Base-by-base conservation (phyloP, 495 filamentous ascomycete genomes). In the Podospora appendiculata region DNA sequence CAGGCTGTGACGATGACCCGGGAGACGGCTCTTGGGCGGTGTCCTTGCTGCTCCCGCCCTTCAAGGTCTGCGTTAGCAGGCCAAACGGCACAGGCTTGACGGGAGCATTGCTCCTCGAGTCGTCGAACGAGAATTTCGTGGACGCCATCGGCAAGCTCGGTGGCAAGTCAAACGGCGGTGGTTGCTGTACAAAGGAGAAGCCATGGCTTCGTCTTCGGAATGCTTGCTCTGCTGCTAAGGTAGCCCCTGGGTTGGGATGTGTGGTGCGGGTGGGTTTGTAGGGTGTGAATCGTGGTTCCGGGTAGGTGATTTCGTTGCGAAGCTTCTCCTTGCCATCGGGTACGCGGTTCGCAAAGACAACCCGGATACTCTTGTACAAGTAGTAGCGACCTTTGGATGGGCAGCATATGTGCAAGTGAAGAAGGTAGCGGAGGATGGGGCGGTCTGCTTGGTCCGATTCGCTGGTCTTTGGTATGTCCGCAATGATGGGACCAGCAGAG, bases 311-410 rank as follows among this genome's bases (percentile, higher is more conserved):
- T 63, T 99, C 93, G 62, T 94, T 96, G 8, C 86, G 82, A 40
- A 99, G 75, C 51, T 83, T 89, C 70, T 97, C 93, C 63, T 97
- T 96, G 32, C 90, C 93, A 62, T 99, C 93, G 0, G 94, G 93
- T 3, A 96, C 94, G 32, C 93, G 83, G 65, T 99, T 99, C 48
- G 93, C 93, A 67, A 99, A 99, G 3, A 99, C 93, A 43, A 99
- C 89, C 33, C 93, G 82, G 52, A 97, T 87, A 52, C 79, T 87
- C 61, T 91, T 94, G 73, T 97, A 89, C 3, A 99, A 72, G 57
- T 88, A 99, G 67, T 84, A 94, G 46, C 92, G 84, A 35, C 90
- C 90, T 47, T 81, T 84, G 2, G 83, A 83, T 8, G 91, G 84
- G 64, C 86, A 89, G 65, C 91, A 96, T 41, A 99, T 93, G 59